These are phyloP conservation scores for Acanthochlamys bracteata DNA, from an alignment of 106 monocot species.

Conservation along the genomic window DNA sequence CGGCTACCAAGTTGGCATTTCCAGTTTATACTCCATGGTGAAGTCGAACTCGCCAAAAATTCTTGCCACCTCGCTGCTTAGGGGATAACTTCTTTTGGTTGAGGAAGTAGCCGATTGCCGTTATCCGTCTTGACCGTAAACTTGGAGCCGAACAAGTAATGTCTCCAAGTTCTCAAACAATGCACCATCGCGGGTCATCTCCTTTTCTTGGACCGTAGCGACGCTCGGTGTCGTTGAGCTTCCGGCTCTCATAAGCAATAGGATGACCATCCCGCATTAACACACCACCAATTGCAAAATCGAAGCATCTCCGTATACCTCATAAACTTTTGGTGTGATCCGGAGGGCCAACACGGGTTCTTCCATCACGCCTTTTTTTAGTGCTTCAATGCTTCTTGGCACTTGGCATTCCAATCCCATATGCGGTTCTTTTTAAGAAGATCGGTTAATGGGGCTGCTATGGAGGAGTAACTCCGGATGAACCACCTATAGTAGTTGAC, in stretches of 20 bases:
- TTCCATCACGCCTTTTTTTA: neutral
- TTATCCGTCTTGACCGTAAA: conserved; percentile 2
- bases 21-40: neutral
- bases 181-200: conserved; percentile 6
- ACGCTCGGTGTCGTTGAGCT: conserved; percentile 9
- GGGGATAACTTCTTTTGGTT: neutral
- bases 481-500: no score
- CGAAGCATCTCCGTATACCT: neutral
- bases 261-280: conserved; percentile 1
- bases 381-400: neutral
- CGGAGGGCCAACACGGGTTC: neutral
- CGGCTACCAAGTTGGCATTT: neutral
- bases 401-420: neutral
- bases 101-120: neutral
- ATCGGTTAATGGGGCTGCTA: no score
- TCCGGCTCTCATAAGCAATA: neutral
- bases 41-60: neutral
- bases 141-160: neutral
- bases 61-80: neutral
- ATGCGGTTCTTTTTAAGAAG: no score
- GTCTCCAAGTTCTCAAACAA: conserved; percentile 4
- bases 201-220: conserved; percentile 2
- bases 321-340: neutral
- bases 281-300: neutral
- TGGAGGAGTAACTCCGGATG: no score